A percentile compares a stretch with the other conserved stretches of the same genome.
Evolutionary conservation across 2,329 filamentous ascomycete species (phyloP).

Genomic region (Venturia effusa): DNA sequence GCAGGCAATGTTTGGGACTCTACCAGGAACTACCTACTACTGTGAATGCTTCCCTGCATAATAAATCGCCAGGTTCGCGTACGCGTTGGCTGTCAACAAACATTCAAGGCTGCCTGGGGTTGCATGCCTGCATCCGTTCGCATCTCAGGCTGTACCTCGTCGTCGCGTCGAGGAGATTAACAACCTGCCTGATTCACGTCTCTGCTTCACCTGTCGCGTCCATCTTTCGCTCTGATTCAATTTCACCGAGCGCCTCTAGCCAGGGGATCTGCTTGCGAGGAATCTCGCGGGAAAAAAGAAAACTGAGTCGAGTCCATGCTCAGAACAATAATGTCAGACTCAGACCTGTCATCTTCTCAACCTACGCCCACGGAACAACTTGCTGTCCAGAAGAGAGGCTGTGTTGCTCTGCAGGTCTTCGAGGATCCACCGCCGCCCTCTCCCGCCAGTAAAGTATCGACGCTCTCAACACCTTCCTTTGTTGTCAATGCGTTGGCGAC

Average conservation of each 20-base stretch:
- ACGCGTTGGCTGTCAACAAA: neutral
- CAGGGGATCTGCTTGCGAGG: neutral
- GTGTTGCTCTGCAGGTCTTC: neutral
- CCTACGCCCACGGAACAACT: neutral
- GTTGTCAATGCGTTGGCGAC: neutral
- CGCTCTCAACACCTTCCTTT: neutral
- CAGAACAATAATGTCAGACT: neutral
- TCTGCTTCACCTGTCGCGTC: neutral
- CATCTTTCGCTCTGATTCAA: neutral
- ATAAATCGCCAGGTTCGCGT: neutral
- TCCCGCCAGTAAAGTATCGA: neutral
- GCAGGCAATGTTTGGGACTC: neutral
- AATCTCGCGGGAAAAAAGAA: neutral
- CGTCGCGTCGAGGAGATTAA: too few species aligned
- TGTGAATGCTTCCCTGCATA: neutral
- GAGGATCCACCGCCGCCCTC: neutral
- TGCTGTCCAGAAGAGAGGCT: neutral
- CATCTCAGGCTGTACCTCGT: too few species aligned
- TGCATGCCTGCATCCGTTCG: neutral
- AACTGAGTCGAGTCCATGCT: neutral
- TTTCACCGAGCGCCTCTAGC: neutral
- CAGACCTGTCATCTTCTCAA: neutral
- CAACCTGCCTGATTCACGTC: neutral
- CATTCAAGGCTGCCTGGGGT: neutral
- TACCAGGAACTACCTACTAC: neutral